Base-by-base conservation (phyloP, 2,329 filamentous ascomycete species). In the Fusarium sp. region DNA sequence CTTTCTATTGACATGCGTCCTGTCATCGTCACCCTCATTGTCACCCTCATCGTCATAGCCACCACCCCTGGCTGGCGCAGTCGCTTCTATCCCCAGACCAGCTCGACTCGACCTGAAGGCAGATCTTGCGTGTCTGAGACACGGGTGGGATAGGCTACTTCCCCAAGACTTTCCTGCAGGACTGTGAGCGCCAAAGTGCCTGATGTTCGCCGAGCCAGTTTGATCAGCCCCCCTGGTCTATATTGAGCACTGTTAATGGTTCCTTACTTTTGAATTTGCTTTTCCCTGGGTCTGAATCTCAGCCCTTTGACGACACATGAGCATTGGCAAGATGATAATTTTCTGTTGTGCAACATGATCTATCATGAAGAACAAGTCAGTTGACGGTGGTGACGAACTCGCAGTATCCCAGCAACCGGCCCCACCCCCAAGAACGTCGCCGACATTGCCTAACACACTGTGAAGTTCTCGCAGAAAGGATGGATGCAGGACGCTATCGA, bases 321-420 rank as follows among this genome's bases (percentile, higher is more conserved):
- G n/a, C 14, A 37, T 37, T 22, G n/a, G 18, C 27, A 34, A 18
- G 52, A 16, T 22, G 54, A 65, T 56, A 47, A 37, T 50, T n/a
- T 42, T 54, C 38, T 34, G 13, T 62, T 52, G 68, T 72, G 37
- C 58, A 47, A 72, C 71, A 50, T 59, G 57, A 74, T 47, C 67
- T 29, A 47, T 74, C 58, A 65, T 11, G 35, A 37, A 29, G 52
- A 13, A 31, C 6, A 11, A 6, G 37, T 29, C 14, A 24, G 27
- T n/a, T 20, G 59, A 16, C 63, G 56, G n/a, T 34, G 31, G 14
- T 29, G 14, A 54, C n/a, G 22, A 22, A 52, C 22, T 27, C 18
- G 24, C 38, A 27, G 35, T 57, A 34, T 29, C 22, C 42, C 45
- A 37, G 20, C 47, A 11, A 11, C 62, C 54, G 10, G 20, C 22